Evolutionary conservation across 176 grass and related monocot species (phyloP), one percentile per base, ranked within the genome.

Genomic region (Stipa capillata): DNA sequence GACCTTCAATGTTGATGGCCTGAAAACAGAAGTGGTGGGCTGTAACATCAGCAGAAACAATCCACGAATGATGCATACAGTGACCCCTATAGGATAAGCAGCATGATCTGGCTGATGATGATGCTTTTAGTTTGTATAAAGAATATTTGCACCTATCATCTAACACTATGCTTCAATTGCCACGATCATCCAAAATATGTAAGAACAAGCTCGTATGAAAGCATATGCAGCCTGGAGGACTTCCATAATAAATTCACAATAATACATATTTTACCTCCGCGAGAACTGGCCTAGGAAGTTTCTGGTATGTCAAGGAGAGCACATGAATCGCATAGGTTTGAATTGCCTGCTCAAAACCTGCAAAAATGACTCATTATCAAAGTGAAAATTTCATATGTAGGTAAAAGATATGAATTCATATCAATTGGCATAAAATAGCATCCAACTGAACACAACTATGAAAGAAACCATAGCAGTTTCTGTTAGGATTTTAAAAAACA

Each of bases 331-430:
- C 92, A 85, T 95, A 95, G 34, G 78, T 13, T 92, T 99, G 90
- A 58, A 99, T 93, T 85, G 96, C 96, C 84, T 99, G 90, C 86
- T 99, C 92, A 82, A 99, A 99, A 87, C 96, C 96, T 99, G 84
- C 34, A 78, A 32, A 72, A 65, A 2, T n/a, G 1, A 33, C 28
- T 16, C 3, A 2, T 28, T 8, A 9, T 31, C 8, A 76, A 12
- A 83, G 15, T 35, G n/a, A 34, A 18, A 37, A 44, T 9, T 69
- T 42, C 53, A 48, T 25, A 9, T 35, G 40, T 44, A 56, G 65
- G 7, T 45, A 41, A 29, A 77, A 40, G 21, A 45, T 35, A 65
- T 8, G 1, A 84, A 47, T 39, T 35, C 49, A 41, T 13, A 68
- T 67, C 58, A 65, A 43, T 8, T 58, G 64, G 25, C 52, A 66